Evolutionary conservation across 495 filamentous ascomycete species (phyloP).

Genomic region (Penicillium subrubescens): DNA sequence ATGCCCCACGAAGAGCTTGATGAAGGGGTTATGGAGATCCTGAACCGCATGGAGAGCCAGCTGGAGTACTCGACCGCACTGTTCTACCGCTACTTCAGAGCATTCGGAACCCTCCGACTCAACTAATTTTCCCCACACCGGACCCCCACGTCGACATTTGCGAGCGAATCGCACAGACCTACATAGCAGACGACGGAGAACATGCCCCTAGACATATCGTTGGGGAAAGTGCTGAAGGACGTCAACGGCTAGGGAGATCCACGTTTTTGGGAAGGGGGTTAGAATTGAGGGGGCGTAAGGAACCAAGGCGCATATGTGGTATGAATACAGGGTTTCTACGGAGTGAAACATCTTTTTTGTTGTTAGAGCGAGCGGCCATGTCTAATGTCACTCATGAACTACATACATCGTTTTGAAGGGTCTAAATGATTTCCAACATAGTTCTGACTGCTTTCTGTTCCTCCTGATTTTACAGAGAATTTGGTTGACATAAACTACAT

Average conservation of each 20-base stretch:
- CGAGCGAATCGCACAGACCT: neutral
- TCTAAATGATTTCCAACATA: neutral
- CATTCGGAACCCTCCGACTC: neutral
- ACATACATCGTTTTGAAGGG: neutral
- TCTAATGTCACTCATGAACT: neutral
- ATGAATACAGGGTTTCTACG: too few species aligned
- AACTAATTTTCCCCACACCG: neutral
- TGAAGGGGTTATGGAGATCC: neutral
- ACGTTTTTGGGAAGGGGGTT: neutral
- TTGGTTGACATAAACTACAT: too few species aligned
- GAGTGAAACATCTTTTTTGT: neutral
- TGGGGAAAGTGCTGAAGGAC: neutral
- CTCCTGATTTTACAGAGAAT: too few species aligned
- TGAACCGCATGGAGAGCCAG: neutral
- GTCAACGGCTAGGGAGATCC: neutral
- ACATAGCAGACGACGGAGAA: neutral
- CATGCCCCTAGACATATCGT: neutral
- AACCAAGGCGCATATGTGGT: neutral
- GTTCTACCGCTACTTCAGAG: slow-evolving; percentile 1
- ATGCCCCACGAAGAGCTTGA: neutral
- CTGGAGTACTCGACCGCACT: slow-evolving; percentile 1
- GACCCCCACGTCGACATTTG: neutral
- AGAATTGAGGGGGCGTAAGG: neutral
- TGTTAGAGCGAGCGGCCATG: neutral
- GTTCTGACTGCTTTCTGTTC: too few species aligned